These are phyloP conservation scores for Yamadazyma dushanensis DNA, from an alignment of 1,139 yeast species.

Conservation along the genomic window DNA sequence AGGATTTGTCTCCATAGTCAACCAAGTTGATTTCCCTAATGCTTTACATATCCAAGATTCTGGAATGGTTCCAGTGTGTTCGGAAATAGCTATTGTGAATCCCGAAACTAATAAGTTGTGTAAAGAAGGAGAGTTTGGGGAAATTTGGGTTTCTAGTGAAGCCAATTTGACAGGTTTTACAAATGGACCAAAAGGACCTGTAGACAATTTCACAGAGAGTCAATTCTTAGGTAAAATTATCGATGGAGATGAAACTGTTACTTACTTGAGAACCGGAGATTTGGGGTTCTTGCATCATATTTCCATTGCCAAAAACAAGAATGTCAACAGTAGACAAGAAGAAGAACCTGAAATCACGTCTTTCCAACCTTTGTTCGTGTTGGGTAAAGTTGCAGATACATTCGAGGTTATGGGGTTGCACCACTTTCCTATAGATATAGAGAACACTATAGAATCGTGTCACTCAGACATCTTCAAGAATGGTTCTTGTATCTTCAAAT, in stretches of 20 bases:
- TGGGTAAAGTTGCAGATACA: conserved; percentile 85
- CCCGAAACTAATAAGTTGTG: conserved; percentile 85
- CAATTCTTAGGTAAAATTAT: conserved; percentile 58
- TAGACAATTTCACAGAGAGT: conserved; percentile 33
- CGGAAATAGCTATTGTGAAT: conserved; percentile 91
- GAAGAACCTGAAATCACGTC: conserved; percentile 32
- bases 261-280: conserved; percentile 88
- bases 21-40: conserved; percentile 65
- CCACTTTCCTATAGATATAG: conserved; percentile 87
- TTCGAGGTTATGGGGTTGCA: conserved; percentile 90
- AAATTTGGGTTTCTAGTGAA: conserved; percentile 93
- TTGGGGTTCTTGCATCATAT: conserved; percentile 87
- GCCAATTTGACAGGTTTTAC: conserved; percentile 71
- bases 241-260: conserved; percentile 62
- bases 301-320: conserved; percentile 40
- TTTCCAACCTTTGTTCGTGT: conserved; percentile 78
- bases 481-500: conserved; percentile 74
- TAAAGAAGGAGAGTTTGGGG: conserved; percentile 93
- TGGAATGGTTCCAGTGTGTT: conserved; percentile 94
- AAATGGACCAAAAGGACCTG: conserved; percentile 53
- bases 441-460: conserved; percentile 67
- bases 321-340: conserved; percentile 11
- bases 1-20: conserved; percentile 80
- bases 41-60: conserved; percentile 86
- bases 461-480: conserved; percentile 59